Base-by-base conservation (phyloP, 106 monocot genomes). In the Allium cepa region DNA sequence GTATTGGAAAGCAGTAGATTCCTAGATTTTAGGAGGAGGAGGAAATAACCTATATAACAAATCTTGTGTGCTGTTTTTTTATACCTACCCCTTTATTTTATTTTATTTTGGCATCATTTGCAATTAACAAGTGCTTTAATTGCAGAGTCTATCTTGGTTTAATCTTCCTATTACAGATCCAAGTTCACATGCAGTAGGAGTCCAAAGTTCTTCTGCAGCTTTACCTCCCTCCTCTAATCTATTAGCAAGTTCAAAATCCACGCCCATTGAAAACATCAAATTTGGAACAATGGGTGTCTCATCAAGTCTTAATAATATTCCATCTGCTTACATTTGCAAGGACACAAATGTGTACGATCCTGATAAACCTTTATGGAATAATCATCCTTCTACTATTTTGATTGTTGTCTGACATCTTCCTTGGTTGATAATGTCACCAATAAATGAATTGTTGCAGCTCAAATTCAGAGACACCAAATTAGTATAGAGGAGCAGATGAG, bases 301-400 rank as follows among this genome's bases (percentile, higher is more conserved):
- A 64, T 18, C 69, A 64, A 77, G 55, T 47, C 28, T 76, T 3
- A 78, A 80, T 50, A 77, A 66, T 64, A 28, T 60, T 57, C 60
- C 70, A 17, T 71, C 82, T 68, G 46, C 70, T 66, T 53, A 71
- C 60, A 72, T 55, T 75, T 77, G 70, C 69, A 66, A 22, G 63
- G 91, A 97, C 73, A 73, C 84, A 53, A 92, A 97, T 84, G 92
- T 97, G n/a, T 97, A 97, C 73, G 97, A 97, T 78, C 97, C 97
- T 73, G 97, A 97, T 82, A 89, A 97, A 55, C 97, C 97, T 74
- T 53, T 97, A 12, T 97, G 92, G 97, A 84, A 81, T 70, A 92
- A 77, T 67, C 74, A 72, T 13, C 69, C 16, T 59, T 79, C 77
- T 48, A 72, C 79, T 74, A 57, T 81, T 71, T 86, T 88, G 26